These are phyloP conservation scores for Pythium myriotylum DNA, from an alignment of 352 stramenopile genomes.

Conservation along the genomic window DNA sequence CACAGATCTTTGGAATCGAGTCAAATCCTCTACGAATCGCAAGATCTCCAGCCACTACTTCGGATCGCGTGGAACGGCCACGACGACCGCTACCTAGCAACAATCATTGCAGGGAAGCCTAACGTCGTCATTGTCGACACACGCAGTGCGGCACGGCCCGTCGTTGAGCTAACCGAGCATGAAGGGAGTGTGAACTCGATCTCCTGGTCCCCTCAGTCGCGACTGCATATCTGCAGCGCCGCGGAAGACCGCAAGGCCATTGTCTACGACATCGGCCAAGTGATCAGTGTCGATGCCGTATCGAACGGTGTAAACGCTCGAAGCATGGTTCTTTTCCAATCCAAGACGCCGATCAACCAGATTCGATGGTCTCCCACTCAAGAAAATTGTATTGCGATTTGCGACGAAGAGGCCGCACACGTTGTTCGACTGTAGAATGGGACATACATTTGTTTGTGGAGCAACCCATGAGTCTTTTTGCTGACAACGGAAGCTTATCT, in stretches of 20 bases:
- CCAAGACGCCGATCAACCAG: slow-evolving; percentile 76
- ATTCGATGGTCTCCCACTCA: slow-evolving; percentile 92
- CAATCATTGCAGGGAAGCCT: slow-evolving; percentile 91
- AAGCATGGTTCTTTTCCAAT: slow-evolving; percentile 62
- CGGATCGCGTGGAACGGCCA: slow-evolving; percentile 97
- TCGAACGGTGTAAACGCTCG: slow-evolving; percentile 23
- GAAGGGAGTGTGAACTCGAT: slow-evolving; percentile 94
- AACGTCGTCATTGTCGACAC: slow-evolving; percentile 97
- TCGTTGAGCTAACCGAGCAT: slow-evolving; percentile 94
- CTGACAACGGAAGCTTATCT: slow-evolving; percentile 31
- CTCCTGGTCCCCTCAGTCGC: slow-evolving; percentile 94
- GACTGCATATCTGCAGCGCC: slow-evolving; percentile 94
- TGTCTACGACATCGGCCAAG: slow-evolving; percentile 93
- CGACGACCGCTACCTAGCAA: slow-evolving; percentile 97
- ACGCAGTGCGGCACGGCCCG: slow-evolving; percentile 87
- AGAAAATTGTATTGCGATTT: slow-evolving; percentile 95
- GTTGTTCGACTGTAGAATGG: slow-evolving; percentile 78
- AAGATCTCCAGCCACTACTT: slow-evolving; percentile 88
- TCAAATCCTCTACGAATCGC: slow-evolving; percentile 97
- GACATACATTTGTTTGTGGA: slow-evolving; percentile 2
- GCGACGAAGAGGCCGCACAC: slow-evolving; percentile 95
- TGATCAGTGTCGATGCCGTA: slow-evolving; percentile 34
- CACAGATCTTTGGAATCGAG: slow-evolving; percentile 86
- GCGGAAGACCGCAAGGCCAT: slow-evolving; percentile 95
- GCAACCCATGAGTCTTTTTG: slow-evolving; percentile 6